Evolutionary conservation across 192 early-diverging fungal genomes (phyloP), one percentile per base, ranked within the genome.

Genomic region (Rhizophagus clarus): DNA sequence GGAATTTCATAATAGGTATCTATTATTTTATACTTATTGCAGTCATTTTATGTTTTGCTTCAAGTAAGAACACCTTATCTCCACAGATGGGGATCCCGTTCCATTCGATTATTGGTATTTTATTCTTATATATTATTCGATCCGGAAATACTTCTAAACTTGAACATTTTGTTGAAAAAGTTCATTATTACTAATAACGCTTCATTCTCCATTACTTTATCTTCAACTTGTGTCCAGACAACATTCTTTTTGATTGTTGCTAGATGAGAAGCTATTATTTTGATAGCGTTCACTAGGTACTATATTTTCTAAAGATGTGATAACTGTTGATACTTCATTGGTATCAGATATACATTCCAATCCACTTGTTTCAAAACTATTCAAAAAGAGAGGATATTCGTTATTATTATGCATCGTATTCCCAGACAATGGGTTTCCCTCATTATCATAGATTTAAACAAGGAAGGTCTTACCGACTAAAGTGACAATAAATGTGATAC

Each of bases 1-100:
- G 63, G 5, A 77, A 22, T 45, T 64, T 64, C 61, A 77, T 0
- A 51, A 64, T 22, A 77, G 34, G 15, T 45, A 28, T 45, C 47
- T 45, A 64, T 71, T 17, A n/a, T 24, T 64, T 64, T 56, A 47
- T 64, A 77, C 61, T 45, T 77, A 66, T 62, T 0, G 0, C 9
- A 2, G 75, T 66, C 75, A 77, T 77, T 20, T 77, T 66, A 29
- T 77, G 37, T 77, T 77, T 77, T 20, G 75, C 8, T 77, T 77
- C 75, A 12, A 31, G 63, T 77, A 77, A 47, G 42, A 77, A 77
- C 28, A 77, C 62, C 63, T 56, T 45, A 42, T 64, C 9, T 0
- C 9, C 60, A 77, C 61, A 64, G 47, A 47, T 24, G 15, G 66
- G 63, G 20, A 77, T 77, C 22, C 37, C 63, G 29, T 49, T 63